These are phyloP conservation scores for Kodamaea fungicola DNA, from an alignment of 1,139 yeast species.

Conservation along the genomic window DNA sequence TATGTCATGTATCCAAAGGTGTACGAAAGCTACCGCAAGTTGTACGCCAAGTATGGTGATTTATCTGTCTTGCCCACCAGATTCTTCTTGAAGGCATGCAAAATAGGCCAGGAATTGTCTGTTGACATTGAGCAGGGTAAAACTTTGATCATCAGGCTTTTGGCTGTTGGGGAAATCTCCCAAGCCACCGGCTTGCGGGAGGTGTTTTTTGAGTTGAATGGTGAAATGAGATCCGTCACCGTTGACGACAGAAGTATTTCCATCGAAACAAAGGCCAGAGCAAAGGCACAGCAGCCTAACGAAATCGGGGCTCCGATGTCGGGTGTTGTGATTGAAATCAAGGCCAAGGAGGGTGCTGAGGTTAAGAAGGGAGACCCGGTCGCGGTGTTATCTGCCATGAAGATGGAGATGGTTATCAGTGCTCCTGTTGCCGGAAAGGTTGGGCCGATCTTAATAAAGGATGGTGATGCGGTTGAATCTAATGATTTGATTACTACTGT, in stretches of 20 bases:
- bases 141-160: conserved; percentile 81
- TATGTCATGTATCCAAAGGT: conserved; percentile 98
- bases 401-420: conserved; percentile 98
- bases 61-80: conserved; percentile 91
- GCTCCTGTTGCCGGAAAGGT: conserved; percentile 88
- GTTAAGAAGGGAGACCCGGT: conserved; percentile 97
- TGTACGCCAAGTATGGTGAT: conserved; percentile 80
- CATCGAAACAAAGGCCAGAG: conserved; percentile 79
- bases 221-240: conserved; percentile 95
- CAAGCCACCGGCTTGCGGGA: conserved; percentile 87
- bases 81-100: conserved; percentile 82
- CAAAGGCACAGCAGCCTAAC: conserved; percentile 89
- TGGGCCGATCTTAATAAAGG: conserved; percentile 70
- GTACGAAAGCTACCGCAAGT: conserved; percentile 78
- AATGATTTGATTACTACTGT: conserved; percentile 65
- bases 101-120: conserved; percentile 80
- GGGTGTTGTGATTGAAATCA: conserved; percentile 94
- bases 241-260: conserved; percentile 85
- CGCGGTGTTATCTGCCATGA: conserved; percentile 96
- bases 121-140: conserved; percentile 95
- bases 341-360: conserved; percentile 79
- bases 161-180: conserved; percentile 90
- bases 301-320: conserved; percentile 99
- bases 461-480: conserved; percentile 94
- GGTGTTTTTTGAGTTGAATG: conserved; percentile 95